Conservation (phyloP, 805 yeast genomes). For the Pichia deserticola region DNA sequence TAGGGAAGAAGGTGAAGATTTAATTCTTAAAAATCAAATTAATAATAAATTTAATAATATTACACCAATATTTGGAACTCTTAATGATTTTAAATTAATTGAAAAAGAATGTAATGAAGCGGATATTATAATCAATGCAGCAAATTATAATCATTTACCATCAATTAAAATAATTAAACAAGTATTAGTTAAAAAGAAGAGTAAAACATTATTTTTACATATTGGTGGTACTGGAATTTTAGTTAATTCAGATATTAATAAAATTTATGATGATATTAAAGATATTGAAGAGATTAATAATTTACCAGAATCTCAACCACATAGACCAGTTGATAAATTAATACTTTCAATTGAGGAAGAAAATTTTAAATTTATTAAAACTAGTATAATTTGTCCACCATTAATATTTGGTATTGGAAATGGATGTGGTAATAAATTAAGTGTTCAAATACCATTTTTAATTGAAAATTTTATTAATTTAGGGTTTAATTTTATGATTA, state of each 20-base stretch:
- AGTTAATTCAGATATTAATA: neutral
- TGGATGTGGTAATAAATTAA: neutral
- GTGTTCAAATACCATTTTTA: constrained; percentile 1
- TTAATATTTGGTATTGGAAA: neutral
- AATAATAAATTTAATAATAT: neutral
- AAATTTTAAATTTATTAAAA: neutral
- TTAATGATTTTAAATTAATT: neutral
- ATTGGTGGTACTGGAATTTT: neutral
- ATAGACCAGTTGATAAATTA: neutral
- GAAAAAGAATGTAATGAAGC: neutral
- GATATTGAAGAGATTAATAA: constrained; percentile 2
- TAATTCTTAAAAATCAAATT: neutral
- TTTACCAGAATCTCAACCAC: neutral
- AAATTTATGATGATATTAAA: neutral
- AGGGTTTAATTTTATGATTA: neutral
- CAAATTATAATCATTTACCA: neutral
- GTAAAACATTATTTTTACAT: neutral
- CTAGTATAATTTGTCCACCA: neutral
- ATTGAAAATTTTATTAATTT: neutral
- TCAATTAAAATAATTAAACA: neutral
- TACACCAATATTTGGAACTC: neutral
- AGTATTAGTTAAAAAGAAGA: neutral
- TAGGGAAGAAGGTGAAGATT: neutral
- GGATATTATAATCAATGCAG: neutral
- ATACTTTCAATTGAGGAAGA: neutral